A percentile compares a stretch with the other conserved stretches of the same genome.
These are phyloP conservation scores for Hymenotorrendiella dingleyae DNA, from an alignment of 2,329 filamentous ascomycete species.

Conservation along the genomic window DNA sequence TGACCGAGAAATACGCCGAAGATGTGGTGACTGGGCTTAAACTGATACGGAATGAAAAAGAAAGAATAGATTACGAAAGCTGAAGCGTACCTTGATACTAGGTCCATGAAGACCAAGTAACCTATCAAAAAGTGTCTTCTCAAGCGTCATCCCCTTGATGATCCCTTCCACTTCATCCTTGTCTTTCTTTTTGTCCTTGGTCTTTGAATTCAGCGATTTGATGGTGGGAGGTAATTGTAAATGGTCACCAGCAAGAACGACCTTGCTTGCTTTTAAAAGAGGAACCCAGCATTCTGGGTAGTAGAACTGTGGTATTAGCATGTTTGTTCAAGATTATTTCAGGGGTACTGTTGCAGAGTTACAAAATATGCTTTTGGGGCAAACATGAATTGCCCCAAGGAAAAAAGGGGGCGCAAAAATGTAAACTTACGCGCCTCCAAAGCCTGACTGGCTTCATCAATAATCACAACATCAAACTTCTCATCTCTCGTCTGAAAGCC, in stretches of 20 bases:
- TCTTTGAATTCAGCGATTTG: constrained; percentile 63
- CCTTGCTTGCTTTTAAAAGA: constrained; percentile 71
- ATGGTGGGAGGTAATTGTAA: constrained; percentile 91
- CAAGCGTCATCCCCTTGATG: constrained; percentile 58
- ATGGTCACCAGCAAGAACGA: constrained; percentile 89
- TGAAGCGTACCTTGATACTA: constrained; percentile 57
- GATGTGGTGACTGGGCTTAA: no score
- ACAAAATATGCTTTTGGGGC: no score
- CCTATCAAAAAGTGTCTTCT: constrained; percentile 90
- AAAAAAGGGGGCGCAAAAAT: not conserved
- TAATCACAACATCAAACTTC: constrained; percentile 86
- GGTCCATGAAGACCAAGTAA: constrained; percentile 75
- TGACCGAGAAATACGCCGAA: no score
- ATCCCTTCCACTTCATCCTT: constrained; percentile 34
- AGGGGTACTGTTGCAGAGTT: no score
- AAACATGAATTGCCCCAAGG: no score
- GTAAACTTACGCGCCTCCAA: constrained; percentile 57
- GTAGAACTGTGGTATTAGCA: not conserved
- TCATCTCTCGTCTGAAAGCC: constrained; percentile 75
- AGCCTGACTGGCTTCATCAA: constrained; percentile 94
- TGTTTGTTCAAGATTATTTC: not conserved
- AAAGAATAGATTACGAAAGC: not conserved
- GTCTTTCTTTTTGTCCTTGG: constrained; percentile 28
- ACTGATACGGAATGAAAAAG: not conserved
- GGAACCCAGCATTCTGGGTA: constrained; percentile 99